Evolutionary conservation across 768 basidiomycete genomes (phyloP).

Genomic region (Boletellus ananas): DNA sequence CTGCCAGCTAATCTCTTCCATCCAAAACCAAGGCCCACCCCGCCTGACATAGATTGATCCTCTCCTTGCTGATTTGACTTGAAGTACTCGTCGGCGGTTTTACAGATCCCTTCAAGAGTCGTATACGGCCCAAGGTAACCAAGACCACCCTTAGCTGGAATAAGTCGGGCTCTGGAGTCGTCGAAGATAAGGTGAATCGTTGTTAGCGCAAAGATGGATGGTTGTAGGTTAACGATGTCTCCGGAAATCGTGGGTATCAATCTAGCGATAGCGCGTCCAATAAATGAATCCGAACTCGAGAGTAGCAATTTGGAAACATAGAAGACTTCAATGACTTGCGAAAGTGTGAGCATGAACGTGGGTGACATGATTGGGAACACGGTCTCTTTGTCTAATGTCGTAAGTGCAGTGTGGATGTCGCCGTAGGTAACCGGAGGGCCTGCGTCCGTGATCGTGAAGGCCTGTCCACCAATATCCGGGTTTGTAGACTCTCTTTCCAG

Average conservation of each 20-base stretch:
- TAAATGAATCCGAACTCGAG: constrained; percentile 25
- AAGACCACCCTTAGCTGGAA: constrained; percentile 56
- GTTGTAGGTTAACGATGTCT: constrained; percentile 55
- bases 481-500: constrained; percentile 34
- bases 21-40: constrained; percentile 42
- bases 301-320: constrained; percentile 47
- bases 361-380: constrained; percentile 54
- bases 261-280: constrained; percentile 33
- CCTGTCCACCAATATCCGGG: constrained; percentile 72
- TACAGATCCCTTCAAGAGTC: constrained; percentile 54
- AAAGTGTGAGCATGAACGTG: constrained; percentile 61
- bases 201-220: constrained; percentile 51
- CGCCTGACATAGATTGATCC: constrained; percentile 40
- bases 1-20: constrained; percentile 27
- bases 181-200: constrained; percentile 58
- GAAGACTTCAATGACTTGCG: constrained; percentile 55
- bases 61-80: constrained; percentile 37
- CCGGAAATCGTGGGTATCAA: constrained; percentile 44
- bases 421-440: constrained; percentile 60
- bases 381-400: constrained; percentile 54
- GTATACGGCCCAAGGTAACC: constrained; percentile 59
- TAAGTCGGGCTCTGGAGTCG: constrained; percentile 57
- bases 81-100: constrained; percentile 48
- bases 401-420: constrained; percentile 55
- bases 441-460: constrained; percentile 63